These are phyloP conservation scores for Thraustochytrium striatum DNA, from an alignment of 352 stramenopile genomes.

Conservation along the genomic window DNA sequence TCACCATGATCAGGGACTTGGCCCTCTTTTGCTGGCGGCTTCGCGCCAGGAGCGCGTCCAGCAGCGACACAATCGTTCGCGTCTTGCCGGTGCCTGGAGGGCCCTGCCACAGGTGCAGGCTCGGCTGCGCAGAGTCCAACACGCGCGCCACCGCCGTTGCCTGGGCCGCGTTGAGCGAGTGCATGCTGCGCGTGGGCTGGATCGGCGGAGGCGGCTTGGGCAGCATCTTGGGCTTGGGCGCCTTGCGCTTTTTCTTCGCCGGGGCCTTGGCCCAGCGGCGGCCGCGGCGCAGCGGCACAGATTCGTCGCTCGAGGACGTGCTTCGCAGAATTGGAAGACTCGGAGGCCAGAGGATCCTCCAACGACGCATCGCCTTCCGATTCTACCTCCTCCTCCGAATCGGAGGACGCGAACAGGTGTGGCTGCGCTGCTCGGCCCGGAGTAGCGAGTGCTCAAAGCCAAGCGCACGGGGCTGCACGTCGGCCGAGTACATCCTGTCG, in stretches of 20 bases:
- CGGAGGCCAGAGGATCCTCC: not conserved
- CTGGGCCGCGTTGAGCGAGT: conserved; percentile 6
- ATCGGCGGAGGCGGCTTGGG: not conserved
- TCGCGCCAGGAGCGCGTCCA: conserved; percentile 29
- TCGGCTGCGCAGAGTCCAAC: not conserved
- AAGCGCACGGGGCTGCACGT: not conserved
- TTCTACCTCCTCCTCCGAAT: not conserved
- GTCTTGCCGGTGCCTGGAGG: conserved; percentile 91
- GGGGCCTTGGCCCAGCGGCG: too few relatives aligned
- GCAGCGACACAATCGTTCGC: conserved; percentile 72
- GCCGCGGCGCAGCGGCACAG: too few relatives aligned
- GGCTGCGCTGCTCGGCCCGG: not conserved
- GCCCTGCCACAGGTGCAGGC: conserved; percentile 65
- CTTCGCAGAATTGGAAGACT: too few relatives aligned
- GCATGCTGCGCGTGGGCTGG: not conserved
- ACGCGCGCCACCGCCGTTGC: not conserved
- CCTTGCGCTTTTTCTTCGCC: too few relatives aligned
- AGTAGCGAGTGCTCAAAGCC: not conserved
- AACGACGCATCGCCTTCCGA: not conserved
- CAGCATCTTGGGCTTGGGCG: not conserved
- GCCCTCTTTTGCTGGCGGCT: not conserved
- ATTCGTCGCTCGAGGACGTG: too few relatives aligned
- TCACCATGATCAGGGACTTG: not conserved
- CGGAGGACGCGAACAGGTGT: not conserved
- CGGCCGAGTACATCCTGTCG: not conserved